A percentile compares a stretch with the other conserved stretches of the same genome.
Evolutionary conservation across 176 grass and related monocot species (phyloP).

Genomic region (Coix lacrymajobi): DNA sequence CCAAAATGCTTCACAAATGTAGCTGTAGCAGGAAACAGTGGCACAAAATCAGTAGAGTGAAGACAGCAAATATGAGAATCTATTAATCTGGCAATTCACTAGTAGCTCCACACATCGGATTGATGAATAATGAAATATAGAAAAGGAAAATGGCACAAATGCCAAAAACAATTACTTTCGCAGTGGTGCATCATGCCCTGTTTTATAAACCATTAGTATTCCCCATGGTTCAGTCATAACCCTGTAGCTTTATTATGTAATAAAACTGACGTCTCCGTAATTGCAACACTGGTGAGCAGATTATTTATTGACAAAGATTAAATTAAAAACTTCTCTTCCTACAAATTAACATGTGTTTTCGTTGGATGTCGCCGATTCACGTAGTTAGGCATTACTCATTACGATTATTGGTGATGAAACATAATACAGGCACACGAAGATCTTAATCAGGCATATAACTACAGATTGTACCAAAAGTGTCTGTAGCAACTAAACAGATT

Average conservation of each 20-base stretch:
- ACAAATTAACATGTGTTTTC: background rate
- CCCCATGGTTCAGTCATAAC: background rate
- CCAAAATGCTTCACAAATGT: conserved; percentile 77
- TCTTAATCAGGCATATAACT: background rate
- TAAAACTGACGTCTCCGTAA: background rate
- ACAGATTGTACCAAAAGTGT: background rate
- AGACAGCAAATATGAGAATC: background rate
- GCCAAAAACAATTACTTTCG: background rate
- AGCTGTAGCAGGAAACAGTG: conserved; percentile 31
- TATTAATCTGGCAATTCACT: background rate
- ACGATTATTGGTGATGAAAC: background rate
- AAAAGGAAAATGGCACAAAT: background rate
- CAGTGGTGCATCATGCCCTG: background rate
- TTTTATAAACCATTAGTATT: background rate
- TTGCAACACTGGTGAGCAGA: background rate
- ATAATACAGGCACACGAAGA: background rate
- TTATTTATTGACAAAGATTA: background rate
- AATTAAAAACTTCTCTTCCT: background rate
- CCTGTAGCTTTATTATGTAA: background rate
- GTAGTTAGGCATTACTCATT: background rate
- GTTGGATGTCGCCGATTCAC: background rate
- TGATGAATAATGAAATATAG: background rate
- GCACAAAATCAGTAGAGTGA: conserved; percentile 3
- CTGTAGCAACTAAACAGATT: background rate
- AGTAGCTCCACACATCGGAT: background rate